A percentile compares a stretch with the other conserved stretches of the same genome.
Evolutionary conservation across 1,284 basidiomycete species (phyloP).

Genomic region (Cerioporus squamosus): DNA sequence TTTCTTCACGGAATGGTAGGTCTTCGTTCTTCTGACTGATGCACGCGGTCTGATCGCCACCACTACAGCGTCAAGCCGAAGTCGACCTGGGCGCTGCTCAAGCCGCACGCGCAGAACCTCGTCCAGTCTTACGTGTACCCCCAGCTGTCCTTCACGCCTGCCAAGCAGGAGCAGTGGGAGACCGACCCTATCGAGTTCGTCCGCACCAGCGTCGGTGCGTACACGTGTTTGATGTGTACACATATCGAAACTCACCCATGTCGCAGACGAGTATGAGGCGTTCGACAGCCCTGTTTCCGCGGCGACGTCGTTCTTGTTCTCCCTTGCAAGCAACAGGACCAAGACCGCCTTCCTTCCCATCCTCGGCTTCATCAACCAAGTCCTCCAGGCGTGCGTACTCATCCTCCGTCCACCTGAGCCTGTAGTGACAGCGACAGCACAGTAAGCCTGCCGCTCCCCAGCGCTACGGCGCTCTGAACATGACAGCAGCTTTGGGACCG

Average conservation of each 20-base stretch:
- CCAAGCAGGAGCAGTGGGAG: constrained; percentile 73
- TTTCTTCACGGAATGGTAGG: constrained; percentile 86
- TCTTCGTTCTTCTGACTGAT: constrained; percentile 5
- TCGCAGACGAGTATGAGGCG: constrained; percentile 78
- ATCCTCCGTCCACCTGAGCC: neutral
- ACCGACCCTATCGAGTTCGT: constrained; percentile 82
- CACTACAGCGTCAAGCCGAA: constrained; percentile 84
- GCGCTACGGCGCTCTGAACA: constrained; percentile 83
- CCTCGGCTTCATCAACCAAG: constrained; percentile 73
- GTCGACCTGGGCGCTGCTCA: constrained; percentile 83
- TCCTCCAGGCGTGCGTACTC: constrained; percentile 64
- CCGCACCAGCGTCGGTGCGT: constrained; percentile 70
- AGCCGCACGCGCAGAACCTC: constrained; percentile 78
- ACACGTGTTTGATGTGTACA: neutral
- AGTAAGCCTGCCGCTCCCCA: constrained; percentile 64
- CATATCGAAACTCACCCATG: neutral
- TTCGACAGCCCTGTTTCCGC: constrained; percentile 77
- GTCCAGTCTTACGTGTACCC: constrained; percentile 83
- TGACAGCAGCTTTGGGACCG: constrained; percentile 74
- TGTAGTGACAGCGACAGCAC: neutral
- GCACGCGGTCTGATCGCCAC: constrained; percentile 4
- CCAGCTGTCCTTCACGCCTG: constrained; percentile 77
- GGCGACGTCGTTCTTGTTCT: constrained; percentile 78
- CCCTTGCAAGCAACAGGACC: constrained; percentile 76
- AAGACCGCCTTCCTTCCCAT: constrained; percentile 81